Evolutionary conservation across 2,329 filamentous ascomycete species (phyloP), one percentile per base, ranked within the genome.

Genomic region (Botryotinia convoluta): DNA sequence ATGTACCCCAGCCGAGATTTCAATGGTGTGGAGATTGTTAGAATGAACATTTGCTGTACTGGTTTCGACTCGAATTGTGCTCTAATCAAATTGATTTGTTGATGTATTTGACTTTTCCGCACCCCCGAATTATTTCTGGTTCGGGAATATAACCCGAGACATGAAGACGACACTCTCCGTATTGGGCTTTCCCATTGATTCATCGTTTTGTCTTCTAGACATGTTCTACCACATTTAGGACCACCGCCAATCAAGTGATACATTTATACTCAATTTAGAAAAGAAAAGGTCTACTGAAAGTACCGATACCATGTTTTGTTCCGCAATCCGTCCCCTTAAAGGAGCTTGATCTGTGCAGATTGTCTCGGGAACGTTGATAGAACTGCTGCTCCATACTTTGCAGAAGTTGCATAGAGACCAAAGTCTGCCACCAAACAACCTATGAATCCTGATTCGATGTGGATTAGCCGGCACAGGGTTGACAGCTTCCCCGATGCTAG

Each of bases 361-460:
- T 57, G 65, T 69, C 48, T 69, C 65, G n/a, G 65, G 9, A 69
- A 69, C 4, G 37, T 42, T 57, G 45, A 68, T 57, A 22, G 45
- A 57, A 57, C 35, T 18, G 10, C 10, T 42, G n/a, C 48, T 69
- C 48, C 26, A 35, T 65, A 26, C 42, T 44, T 65, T 57, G n/a
- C 51, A 32, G 42, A 57, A 12, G 32, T 14, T 68, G 29, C 18
- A 57, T 3, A n/a, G 42, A 45, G 32, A 48, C 32, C 16, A n/a
- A 6, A 37, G 26, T n/a, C 45, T 67, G 32, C 32, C 22, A 39
- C 16, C 37, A 29, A 39, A 37, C 18, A 48, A 54, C 44, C 26
- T 67, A 4, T 54, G 32, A 54, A 67, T 16, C 64, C 45, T 29
- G 37, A 54, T 68, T 57, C 42, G 64, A 14, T 57, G 51, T 69